Evolutionary conservation across 2,329 filamentous ascomycete genomes (phyloP).

Genomic region (Boeremia lycopersici): DNA sequence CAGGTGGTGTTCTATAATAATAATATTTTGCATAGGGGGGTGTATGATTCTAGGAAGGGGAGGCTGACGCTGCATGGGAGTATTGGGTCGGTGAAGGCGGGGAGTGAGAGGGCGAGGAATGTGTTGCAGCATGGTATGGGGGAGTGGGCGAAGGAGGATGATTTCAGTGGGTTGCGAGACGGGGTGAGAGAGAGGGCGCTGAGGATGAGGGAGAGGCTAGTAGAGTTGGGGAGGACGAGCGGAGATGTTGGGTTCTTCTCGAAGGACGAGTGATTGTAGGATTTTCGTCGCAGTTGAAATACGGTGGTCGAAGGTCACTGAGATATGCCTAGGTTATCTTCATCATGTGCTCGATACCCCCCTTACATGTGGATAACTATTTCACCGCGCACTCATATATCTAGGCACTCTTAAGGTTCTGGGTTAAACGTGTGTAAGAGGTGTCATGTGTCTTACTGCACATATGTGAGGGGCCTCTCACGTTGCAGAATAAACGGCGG

Average conservation of each 20-base stretch:
- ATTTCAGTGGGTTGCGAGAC: slow-evolving; percentile 65
- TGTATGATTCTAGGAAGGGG: slow-evolving; percentile 65
- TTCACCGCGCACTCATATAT: too few species aligned
- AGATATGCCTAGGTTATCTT: too few species aligned
- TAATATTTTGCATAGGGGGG: slow-evolving; percentile 80
- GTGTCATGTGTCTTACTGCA: too few species aligned
- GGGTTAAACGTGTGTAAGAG: too few species aligned
- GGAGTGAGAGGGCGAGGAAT: slow-evolving; percentile 67
- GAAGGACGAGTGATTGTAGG: slow-evolving; percentile 39
- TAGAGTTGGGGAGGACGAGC: slow-evolving; percentile 65
- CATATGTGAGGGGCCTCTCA: too few species aligned
- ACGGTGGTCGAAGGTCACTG: too few species aligned
- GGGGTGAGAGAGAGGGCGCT: slow-evolving; percentile 65
- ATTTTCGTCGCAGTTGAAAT: too few species aligned
- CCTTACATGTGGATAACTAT: too few species aligned
- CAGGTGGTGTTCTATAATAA: slow-evolving; percentile 90
- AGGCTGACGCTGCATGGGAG: slow-evolving; percentile 75
- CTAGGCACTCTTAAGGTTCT: too few species aligned
- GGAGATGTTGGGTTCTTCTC: slow-evolving; percentile 64
- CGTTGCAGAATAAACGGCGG: too few species aligned
- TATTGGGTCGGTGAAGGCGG: slow-evolving; percentile 66
- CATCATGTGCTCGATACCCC: too few species aligned
- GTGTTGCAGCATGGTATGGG: slow-evolving; percentile 77
- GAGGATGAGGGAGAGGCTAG: slow-evolving; percentile 67
- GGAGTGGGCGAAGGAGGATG: slow-evolving; percentile 65